Evolutionary conservation across 2,329 filamentous ascomycete genomes (phyloP), one percentile per base, ranked within the genome.

Genomic region (Penicillium palitans): DNA sequence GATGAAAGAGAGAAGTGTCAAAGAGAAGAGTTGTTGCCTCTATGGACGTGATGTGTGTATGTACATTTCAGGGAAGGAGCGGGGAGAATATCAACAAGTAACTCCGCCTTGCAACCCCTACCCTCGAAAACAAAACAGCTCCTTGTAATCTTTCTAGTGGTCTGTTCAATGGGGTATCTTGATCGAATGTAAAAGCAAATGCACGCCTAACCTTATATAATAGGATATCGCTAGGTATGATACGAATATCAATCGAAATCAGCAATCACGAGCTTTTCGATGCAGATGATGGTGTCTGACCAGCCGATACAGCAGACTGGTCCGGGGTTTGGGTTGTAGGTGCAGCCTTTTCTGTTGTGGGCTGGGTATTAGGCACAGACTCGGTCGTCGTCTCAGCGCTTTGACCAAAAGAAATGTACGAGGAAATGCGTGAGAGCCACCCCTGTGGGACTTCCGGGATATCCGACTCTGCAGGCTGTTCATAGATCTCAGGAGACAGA

Each of bases 401-500:
- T 42, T 64, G 61, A 3, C 62, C 62, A 55, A 68, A 68, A 12
- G 72, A 66, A 21, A 77, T 55, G 31, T 71, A 74, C 1, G 76
- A 74, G 13, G 65, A 57, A 31, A 78, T 63, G 4, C 65, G 66
- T 3, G 75, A 68, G 57, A 73, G 65, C 72, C 71, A 75, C 31
- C 69, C 68, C 21, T 68, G 59, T 29, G 70, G 60, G 10, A 52
- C 52, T n/a, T 46, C 35, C 2, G 55, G 52, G 12, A 49, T 35
- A 9, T 65, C 53, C 0, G 25, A 1, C 41, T 72, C 63, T 6
- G 66, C 58, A 21, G 67, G 63, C 29, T 69, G 61, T 52, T 77
- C 74, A 68, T 75, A 78, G 1, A 79, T 69, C 44, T 76, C 72
- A 13, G 66, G 68, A n/a, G 77, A 74, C 10, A 80, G 64, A 33